Evolutionary conservation across 164 flowering plant genomes (phyloP).

Genomic region (Buxus sempervirens): DNA sequence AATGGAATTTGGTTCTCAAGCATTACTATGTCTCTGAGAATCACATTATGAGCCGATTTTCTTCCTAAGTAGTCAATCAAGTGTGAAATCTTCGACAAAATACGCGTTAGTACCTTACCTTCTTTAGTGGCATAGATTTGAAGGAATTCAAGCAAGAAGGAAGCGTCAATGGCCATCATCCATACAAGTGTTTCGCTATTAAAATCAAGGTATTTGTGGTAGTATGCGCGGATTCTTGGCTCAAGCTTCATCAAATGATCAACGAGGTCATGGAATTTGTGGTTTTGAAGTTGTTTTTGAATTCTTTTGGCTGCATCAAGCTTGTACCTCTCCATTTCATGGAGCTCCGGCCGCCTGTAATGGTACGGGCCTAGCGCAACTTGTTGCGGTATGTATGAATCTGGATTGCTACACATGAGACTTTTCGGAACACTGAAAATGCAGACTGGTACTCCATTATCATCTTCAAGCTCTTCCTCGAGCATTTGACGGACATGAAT

Average conservation of each 20-base stretch:
- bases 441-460: not conserved
- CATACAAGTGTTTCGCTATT: not conserved
- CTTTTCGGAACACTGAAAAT: not conserved
- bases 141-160: constrained; percentile 4
- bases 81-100: not conserved
- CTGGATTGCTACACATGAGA: not conserved
- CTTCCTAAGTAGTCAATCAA: not conserved
- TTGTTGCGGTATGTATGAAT: not conserved
- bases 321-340: constrained; percentile 4
- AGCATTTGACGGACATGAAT: constrained; percentile 11
- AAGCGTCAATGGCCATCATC: constrained; percentile 7
- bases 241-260: not conserved
- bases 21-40: not conserved
- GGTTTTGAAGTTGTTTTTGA: constrained; percentile 1
- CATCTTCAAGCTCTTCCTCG: constrained; percentile 2
- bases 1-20: constrained; percentile 1
- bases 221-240: not conserved
- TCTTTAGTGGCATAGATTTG: not conserved
- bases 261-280: not conserved
- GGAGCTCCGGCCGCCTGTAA: not conserved
- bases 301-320: not conserved
- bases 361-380: constrained; percentile 1
- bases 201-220: constrained; percentile 7
- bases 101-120: not conserved
- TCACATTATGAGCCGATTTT: not conserved